Base-by-base conservation (phyloP, 1,284 basidiomycete species). In the Rhodotorula sp. region DNA sequence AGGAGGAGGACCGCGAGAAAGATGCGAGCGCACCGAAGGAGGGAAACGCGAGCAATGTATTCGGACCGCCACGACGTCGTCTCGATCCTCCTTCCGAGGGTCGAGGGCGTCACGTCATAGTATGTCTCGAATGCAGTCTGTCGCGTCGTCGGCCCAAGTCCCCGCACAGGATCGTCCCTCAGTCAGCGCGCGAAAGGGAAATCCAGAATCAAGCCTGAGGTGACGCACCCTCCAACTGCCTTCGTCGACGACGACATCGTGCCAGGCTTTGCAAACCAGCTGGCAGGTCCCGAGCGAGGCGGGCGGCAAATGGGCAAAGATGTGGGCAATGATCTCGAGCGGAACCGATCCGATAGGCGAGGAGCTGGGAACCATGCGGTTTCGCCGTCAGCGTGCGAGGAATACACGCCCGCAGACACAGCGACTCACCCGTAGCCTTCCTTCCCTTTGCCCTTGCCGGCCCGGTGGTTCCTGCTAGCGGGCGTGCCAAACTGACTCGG, bases 261-360 rank as follows among this genome's bases (percentile, higher is more conserved):
- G 47, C 77, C 77, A 78, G 0, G 60, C 31, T 23, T 61, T 58
- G 38, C 73, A 77, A 7, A 79, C 77, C 18, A 76, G 69, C 31
- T 73, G 69, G 34, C 70, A 73, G 0, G 69, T 64, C 0, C 65
- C 68, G 2, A 79, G 63, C 0, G 67, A 57, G 18, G 45, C 21
- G 2, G 77, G 76, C n/a, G 74, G 71, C 28, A 79, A 68, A 45
- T 74, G 67, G 8, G 77, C 78, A 57, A 79, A 78, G 38, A 79
- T 60, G 48, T 77, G 74, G 1, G 72, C 63, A 15, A 79, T 64
- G 26, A 64, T 56, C 34, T 79, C 78, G 55, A 72, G 62, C 18
- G 78, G 78, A 16, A 79, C 69, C 21, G 54, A 26, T 47, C 67
- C 50, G 49, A 77, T 77, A 23, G 67, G 67, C 6, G 75, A 68